phyloP scores from a whole-genome alignment of 805 yeast species.

The Starmera quercuum region DNA sequence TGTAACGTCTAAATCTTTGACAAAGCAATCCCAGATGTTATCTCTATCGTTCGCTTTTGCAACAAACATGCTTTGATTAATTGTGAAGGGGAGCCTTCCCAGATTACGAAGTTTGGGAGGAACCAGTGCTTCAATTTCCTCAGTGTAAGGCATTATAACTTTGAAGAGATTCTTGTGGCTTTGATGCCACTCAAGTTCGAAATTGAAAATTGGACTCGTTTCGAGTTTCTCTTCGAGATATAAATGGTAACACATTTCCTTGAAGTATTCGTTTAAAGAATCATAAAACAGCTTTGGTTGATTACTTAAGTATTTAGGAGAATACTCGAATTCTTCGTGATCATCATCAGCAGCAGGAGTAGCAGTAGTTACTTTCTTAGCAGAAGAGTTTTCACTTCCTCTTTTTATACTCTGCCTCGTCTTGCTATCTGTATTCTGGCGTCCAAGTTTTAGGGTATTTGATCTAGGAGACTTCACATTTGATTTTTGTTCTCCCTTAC shows the following conservation, averaged over 20 bases:
- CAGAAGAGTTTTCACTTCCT: too few species aligned
- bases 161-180: constrained; percentile 33
- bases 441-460: too few species aligned
- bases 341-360: constrained; percentile 9
- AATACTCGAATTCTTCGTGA: constrained; percentile 18
- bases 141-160: constrained; percentile 34
- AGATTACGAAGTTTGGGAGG: constrained; percentile 45
- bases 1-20: constrained; percentile 34
- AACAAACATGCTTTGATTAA: constrained; percentile 51
- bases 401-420: too few species aligned
- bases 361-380: too few species aligned
- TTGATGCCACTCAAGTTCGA: constrained; percentile 47
- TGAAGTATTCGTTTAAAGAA: constrained; percentile 42
- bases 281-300: constrained; percentile 41
- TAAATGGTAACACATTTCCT: constrained; percentile 52
- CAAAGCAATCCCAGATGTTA: constrained; percentile 53
- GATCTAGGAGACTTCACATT: too few species aligned
- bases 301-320: constrained; percentile 16
- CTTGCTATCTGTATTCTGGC: too few species aligned
- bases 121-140: constrained; percentile 40
- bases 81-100: constrained; percentile 51
- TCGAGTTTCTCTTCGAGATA: constrained; percentile 55
- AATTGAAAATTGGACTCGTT: constrained; percentile 36
- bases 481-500: too few species aligned
- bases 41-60: constrained; percentile 36